Evolutionary conservation across 2,329 filamentous ascomycete species (phyloP).

Genomic region (Xylaria sp.): DNA sequence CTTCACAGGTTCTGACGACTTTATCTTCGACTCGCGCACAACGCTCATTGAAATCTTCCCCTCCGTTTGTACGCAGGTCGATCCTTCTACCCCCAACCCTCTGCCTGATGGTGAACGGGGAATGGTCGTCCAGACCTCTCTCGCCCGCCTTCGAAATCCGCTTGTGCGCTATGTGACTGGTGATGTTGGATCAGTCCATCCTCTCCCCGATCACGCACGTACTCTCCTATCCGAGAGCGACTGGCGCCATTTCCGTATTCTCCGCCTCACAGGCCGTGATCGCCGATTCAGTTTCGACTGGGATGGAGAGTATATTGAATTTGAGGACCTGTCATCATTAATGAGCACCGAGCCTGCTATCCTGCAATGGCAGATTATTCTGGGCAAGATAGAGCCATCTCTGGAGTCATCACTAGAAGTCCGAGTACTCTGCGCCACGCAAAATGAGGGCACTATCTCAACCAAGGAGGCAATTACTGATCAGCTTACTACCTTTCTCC

Average conservation of each 20-base stretch:
- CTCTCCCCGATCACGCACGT: slow-evolving; percentile 48
- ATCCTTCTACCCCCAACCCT: background rate
- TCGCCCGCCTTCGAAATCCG: slow-evolving; percentile 55
- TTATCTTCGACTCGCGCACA: slow-evolving; percentile 53
- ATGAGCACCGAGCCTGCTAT: slow-evolving; percentile 46
- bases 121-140: slow-evolving; percentile 55
- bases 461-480: background rate
- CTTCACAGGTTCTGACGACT: slow-evolving; percentile 44
- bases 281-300: slow-evolving; percentile 56
- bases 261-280: slow-evolving; percentile 56
- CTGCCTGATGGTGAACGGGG: slow-evolving; percentile 51
- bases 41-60: slow-evolving; percentile 54
- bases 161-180: slow-evolving; percentile 57
- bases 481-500: slow-evolving; percentile 16
- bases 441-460: background rate
- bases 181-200: slow-evolving; percentile 55
- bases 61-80: slow-evolving; percentile 29
- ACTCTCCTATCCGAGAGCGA: slow-evolving; percentile 39
- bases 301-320: slow-evolving; percentile 53
- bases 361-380: slow-evolving; percentile 57
- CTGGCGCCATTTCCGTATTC: slow-evolving; percentile 46
- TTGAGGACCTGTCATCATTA: slow-evolving; percentile 45
- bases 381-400: slow-evolving; percentile 45
- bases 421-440: slow-evolving; percentile 29
- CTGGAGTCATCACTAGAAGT: slow-evolving; percentile 24